Conservation (phyloP, 2,329 filamentous ascomycete genomes). For the Cladosporium austrohemisphaericum region DNA sequence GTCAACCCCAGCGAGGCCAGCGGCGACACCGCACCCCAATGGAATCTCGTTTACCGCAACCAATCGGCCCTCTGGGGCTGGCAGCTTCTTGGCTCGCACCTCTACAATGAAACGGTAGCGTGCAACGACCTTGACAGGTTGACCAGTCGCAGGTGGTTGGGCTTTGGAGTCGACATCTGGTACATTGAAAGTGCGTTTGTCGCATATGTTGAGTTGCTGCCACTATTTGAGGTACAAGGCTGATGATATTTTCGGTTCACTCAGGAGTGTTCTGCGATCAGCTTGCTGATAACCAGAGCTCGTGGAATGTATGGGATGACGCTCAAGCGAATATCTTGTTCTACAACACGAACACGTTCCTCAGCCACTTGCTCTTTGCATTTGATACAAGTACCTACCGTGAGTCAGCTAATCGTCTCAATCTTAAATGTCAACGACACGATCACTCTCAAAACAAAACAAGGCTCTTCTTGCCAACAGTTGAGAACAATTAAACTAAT, state of each 20-base stretch:
- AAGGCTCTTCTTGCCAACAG: neutral
- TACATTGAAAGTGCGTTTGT: slow-evolving; percentile 17
- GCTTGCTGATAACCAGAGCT: neutral
- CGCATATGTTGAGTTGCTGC: no score
- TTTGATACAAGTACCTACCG: slow-evolving; percentile 18
- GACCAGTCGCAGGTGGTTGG: slow-evolving; percentile 19
- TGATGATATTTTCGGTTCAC: neutral
- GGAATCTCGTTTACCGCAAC: slow-evolving; percentile 19
- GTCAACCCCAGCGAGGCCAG: neutral
- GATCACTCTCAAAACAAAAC: neutral
- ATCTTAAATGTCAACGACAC: no score
- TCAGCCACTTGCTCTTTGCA: slow-evolving; percentile 23
- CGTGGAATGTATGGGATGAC: neutral
- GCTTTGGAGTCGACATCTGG: slow-evolving; percentile 19
- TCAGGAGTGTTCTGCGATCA: slow-evolving; percentile 10
- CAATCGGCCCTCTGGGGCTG: slow-evolving; percentile 29
- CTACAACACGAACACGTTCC: slow-evolving; percentile 25
- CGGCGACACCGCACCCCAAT: slow-evolving; percentile 6
- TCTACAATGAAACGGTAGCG: slow-evolving; percentile 20
- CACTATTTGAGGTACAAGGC: no score
- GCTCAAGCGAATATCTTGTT: slow-evolving; percentile 1
- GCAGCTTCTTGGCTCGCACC: slow-evolving; percentile 26
- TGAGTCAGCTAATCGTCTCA: no score
- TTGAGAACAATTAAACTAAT: neutral
- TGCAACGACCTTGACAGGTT: slow-evolving; percentile 15